Evolutionary conservation across 176 grass and related monocot species (phyloP).

Genomic region (Rhynchospora tenuis): DNA sequence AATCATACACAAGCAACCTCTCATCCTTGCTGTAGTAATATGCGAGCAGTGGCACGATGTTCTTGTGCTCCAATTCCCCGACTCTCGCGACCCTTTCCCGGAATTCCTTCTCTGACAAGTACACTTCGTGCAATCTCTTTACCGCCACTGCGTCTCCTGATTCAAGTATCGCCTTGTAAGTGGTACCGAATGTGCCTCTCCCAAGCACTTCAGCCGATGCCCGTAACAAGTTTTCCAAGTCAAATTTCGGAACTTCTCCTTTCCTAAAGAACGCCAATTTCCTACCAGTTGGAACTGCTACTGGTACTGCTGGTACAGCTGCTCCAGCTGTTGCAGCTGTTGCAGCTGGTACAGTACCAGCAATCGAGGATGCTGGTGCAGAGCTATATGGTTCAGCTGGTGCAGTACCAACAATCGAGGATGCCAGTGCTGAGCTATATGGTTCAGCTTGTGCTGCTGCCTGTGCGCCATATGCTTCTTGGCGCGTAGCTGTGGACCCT

Average conservation of each 20-base stretch:
- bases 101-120: conserved; percentile 59
- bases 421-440: too few species aligned
- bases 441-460: neutral
- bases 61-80: conserved; percentile 49
- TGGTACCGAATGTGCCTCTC: conserved; percentile 68
- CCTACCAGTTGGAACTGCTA: conserved; percentile 28
- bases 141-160: conserved; percentile 56
- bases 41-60: conserved; percentile 56
- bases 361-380: too few species aligned
- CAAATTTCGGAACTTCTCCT: conserved; percentile 29
- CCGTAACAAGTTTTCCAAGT: conserved; percentile 61
- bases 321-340: neutral
- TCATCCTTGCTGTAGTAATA: conserved; percentile 90
- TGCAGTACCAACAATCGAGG: neutral
- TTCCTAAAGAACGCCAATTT: conserved; percentile 62
- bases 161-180: conserved; percentile 73
- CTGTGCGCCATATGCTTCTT: neutral
- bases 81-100: conserved; percentile 45
- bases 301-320: neutral
- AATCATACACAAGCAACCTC: conserved; percentile 73
- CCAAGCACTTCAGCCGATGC: conserved; percentile 82
- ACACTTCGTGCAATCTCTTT: conserved; percentile 59
- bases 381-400: neutral
- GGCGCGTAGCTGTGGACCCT: neutral
- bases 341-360: neutral